Base-by-base conservation (phyloP, 805 yeast species). In the Kazachstania bromeliacearum region DNA sequence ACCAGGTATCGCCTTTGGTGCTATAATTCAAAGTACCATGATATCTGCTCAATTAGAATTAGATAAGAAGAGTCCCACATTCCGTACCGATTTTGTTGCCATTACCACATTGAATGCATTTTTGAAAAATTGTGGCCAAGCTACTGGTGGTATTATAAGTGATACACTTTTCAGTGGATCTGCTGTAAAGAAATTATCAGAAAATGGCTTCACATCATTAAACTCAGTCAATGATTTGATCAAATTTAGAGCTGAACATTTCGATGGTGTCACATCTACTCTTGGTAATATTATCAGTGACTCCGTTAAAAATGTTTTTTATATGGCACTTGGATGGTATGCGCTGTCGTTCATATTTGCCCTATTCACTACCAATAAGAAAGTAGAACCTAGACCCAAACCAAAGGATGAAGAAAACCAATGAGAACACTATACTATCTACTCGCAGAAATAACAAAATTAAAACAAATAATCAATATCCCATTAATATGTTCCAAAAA, bases 1-100 rank as follows among this genome's bases (percentile, higher is more conserved):
- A 13, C 57, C 62, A 3, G 70, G 70, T 36, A 36, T 60, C 8
- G 59, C 57, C 3, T 44, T 63, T 25, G 71, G 70, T 16, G 33
- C 51, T 5, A 41, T 48, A 20, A 41, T 62, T 45, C 70, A 64
- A 42, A 38, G 59, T n/a, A 43, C 55, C 4, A 23, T 60, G 33
- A 41, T 60, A 28, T 48, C 59, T 15, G 44, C 52, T 10, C 66
- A 62, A 39, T 28, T 60, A 7, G 50, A 46, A 23, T 36, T 51
- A 18, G 53, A 50, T 25, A 44, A 43, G 21, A 38, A 37, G 29
- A 40, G 44, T 15, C 40, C 44, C 8, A 36, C 44, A 6, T 41
- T 39, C 28, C 42, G 48, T 28, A 25, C 35, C n/a, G 48, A 47
- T 28, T 47, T 53, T 23, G 48, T 51, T 16, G 47, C 50, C 9